These are phyloP conservation scores for Biscogniauxia sp. DNA, from an alignment of 2,329 filamentous ascomycete genomes.

Conservation along the genomic window DNA sequence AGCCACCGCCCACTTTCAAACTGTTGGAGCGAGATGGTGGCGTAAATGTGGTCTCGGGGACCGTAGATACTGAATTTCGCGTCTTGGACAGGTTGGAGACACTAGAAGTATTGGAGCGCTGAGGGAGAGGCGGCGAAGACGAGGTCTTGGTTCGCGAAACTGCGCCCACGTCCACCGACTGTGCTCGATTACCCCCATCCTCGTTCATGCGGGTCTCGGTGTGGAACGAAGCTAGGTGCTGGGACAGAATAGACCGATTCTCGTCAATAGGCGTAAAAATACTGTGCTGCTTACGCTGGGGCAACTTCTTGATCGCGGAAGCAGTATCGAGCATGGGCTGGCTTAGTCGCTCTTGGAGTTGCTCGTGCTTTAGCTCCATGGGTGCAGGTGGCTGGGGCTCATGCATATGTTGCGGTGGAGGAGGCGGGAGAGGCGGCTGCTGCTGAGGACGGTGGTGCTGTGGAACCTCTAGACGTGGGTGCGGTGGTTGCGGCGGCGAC, in stretches of 20 bases:
- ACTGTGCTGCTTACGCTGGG: conserved; percentile 79
- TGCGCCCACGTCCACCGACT: conserved; percentile 62
- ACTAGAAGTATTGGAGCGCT: conserved; percentile 48
- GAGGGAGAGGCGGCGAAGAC: conserved; percentile 53
- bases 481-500: conserved; percentile 53
- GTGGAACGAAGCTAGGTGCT: conserved; percentile 71
- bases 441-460: conserved; percentile 47
- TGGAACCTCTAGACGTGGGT: conserved; percentile 38
- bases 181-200: conserved; percentile 49
- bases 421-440: conserved; percentile 41
- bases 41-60: conserved; percentile 62
- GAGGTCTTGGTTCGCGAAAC: conserved; percentile 51
- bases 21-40: conserved; percentile 80
- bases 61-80: conserved; percentile 57
- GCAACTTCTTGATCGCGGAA: conserved; percentile 58
- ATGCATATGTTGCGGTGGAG: conserved; percentile 30
- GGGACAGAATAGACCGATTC: conserved; percentile 80
- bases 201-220: conserved; percentile 48
- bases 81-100: conserved; percentile 44
- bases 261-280: conserved; percentile 98
- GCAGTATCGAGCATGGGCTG: conserved; percentile 50
- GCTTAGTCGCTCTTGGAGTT: conserved; percentile 44
- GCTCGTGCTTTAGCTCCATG: conserved; percentile 49
- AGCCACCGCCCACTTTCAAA: conserved; percentile 61
- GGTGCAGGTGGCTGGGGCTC: conserved; percentile 50